A percentile compares a stretch with the other conserved stretches of the same genome.
phyloP scores from a whole-genome alignment of 2,329 filamentous ascomycete species.

The Pseudogymnoascus sp. region DNA sequence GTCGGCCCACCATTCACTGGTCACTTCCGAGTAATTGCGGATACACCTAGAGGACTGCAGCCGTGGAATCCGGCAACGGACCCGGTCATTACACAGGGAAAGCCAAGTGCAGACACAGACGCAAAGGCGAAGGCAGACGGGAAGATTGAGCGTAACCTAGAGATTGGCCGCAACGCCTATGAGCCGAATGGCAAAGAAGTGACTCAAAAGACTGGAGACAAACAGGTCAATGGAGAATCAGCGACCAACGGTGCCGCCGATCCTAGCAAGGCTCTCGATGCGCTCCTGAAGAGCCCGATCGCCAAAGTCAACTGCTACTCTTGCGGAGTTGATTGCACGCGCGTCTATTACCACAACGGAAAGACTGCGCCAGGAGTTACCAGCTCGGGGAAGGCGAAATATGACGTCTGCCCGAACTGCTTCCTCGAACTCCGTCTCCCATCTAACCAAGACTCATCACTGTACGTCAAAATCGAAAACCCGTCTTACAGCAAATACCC shows the following conservation, averaged over 20 bases:
- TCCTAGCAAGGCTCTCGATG: conserved; percentile 42
- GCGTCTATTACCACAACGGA: conserved; percentile 62
- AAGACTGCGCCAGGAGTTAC: conserved; percentile 38
- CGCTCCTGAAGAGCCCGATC: conserved; percentile 58
- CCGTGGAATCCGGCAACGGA: conserved; percentile 88
- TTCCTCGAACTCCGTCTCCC: conserved; percentile 80
- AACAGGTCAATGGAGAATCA: conserved; percentile 67
- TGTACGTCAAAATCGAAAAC: conserved; percentile 87
- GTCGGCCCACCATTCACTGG: conserved; percentile 95
- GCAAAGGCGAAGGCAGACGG: conserved; percentile 52
- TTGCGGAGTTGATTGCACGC: conserved; percentile 84
- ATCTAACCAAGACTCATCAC: conserved; percentile 65
- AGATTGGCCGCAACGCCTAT: conserved; percentile 91
- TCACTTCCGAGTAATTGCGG: conserved; percentile 92
- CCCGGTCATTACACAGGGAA: conserved; percentile 56
- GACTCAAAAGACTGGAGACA: conserved; percentile 55
- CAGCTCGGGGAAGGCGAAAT: conserved; percentile 51
- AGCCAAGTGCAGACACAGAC: conserved; percentile 41
- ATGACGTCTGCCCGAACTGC: conserved; percentile 87
- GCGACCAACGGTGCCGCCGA: conserved; percentile 51
- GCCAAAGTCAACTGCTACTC: conserved; percentile 76
- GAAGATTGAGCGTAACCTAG: conserved; percentile 82
- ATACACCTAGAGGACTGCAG: conserved; percentile 89
- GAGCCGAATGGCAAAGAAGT: conserved; percentile 85
- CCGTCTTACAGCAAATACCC: conserved; percentile 70